phyloP scores from a whole-genome alignment of 768 basidiomycete species.

The Russula sp. region DNA sequence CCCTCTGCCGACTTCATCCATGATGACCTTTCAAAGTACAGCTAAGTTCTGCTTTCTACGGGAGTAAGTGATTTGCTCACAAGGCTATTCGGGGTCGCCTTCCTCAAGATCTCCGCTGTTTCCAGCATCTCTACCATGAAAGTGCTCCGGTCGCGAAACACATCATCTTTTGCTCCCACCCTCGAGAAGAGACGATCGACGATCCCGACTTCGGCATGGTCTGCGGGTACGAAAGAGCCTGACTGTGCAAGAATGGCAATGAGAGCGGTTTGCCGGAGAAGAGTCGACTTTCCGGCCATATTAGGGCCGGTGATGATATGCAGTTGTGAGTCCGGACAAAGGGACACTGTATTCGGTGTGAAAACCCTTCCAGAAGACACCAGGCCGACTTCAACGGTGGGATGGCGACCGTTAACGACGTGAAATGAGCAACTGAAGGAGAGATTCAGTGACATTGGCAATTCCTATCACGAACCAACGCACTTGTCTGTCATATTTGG shows the following conservation, averaged over 20 bases:
- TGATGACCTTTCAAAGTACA: conserved; percentile 64
- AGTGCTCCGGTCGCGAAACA: conserved; percentile 89
- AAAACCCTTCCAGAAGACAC: conserved; percentile 67
- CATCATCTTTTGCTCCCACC: conserved; percentile 90
- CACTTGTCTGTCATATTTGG: conserved; percentile 69
- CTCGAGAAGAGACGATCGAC: conserved; percentile 92
- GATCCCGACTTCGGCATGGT: conserved; percentile 69
- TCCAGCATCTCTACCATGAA: conserved; percentile 99
- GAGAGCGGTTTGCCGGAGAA: conserved; percentile 85
- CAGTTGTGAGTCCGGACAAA: conserved; percentile 53
- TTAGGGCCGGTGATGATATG: conserved; percentile 93
- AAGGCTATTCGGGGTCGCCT: conserved; percentile 76
- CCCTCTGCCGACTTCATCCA: conserved; percentile 99
- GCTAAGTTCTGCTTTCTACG: neutral
- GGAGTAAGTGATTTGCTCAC: conserved; percentile 36
- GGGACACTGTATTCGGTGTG: conserved; percentile 70
- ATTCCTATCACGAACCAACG: conserved; percentile 22
- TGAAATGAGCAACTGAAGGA: conserved; percentile 38
- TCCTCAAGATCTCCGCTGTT: conserved; percentile 81
- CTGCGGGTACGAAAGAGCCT: conserved; percentile 91
- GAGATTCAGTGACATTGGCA: neutral
- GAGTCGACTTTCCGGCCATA: conserved; percentile 92
- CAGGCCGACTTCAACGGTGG: conserved; percentile 86
- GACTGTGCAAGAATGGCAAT: conserved; percentile 86
- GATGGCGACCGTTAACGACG: conserved; percentile 80